These are phyloP conservation scores for Lepraria neglecta DNA, from an alignment of 495 filamentous ascomycete genomes.

Conservation along the genomic window DNA sequence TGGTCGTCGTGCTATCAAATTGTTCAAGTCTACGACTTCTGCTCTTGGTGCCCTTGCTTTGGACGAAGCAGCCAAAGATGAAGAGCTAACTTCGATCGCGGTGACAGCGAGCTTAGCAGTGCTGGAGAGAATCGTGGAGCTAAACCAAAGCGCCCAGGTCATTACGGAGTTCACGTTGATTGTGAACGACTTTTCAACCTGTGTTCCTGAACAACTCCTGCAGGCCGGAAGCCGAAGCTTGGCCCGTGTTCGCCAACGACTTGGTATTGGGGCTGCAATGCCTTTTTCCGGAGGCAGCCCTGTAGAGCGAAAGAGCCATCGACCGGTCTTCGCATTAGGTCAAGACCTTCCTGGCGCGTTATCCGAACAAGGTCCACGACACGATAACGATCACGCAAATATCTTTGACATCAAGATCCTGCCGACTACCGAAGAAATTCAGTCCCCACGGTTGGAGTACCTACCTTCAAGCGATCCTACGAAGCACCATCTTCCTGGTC, in stretches of 20 bases:
- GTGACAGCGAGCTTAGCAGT: constrained; percentile 32
- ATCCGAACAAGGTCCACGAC: constrained; percentile 38
- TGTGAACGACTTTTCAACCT: constrained; percentile 29
- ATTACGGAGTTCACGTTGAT: constrained; percentile 28
- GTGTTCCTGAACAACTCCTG: constrained; percentile 27
- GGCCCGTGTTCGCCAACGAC: constrained; percentile 14
- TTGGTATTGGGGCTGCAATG: constrained; percentile 18
- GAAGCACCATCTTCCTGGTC: constrained; percentile 51
- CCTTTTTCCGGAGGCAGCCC: constrained; percentile 7
- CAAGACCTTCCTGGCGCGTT: constrained; percentile 25
- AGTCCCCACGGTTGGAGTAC: constrained; percentile 48
- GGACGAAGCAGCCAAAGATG: constrained; percentile 7
- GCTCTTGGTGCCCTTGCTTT: constrained; percentile 14
- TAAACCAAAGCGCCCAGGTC: constrained; percentile 33
- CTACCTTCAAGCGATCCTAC: constrained; percentile 50
- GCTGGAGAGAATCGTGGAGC: constrained; percentile 29
- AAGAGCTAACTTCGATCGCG: constrained; percentile 21
- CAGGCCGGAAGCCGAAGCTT: constrained; percentile 27
- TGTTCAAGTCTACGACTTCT: constrained; percentile 34
- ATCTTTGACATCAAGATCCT: constrained; percentile 58
- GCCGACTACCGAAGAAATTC: constrained; percentile 58
- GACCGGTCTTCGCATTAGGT: constrained; percentile 19
- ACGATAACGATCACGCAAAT: constrained; percentile 60
- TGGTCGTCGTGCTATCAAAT: constrained; percentile 40
- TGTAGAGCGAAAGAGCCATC: constrained; percentile 4